These are phyloP conservation scores for Paxillus ammoniavirescens DNA, from an alignment of 768 basidiomycete genomes.

Conservation along the genomic window DNA sequence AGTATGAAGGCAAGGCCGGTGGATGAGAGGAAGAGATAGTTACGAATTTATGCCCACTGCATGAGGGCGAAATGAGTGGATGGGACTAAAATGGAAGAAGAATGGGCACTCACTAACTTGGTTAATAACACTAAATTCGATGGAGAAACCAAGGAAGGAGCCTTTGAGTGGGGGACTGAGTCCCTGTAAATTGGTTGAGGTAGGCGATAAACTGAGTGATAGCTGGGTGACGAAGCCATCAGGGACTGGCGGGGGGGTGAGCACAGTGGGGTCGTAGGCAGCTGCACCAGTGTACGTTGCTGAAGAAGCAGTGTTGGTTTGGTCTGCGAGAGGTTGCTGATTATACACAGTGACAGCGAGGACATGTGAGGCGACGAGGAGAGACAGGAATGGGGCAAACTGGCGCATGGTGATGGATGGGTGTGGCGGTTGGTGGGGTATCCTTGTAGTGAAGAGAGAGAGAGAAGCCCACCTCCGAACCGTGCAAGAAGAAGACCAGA, in stretches of 20 bases:
- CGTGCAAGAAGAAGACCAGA: too few species aligned
- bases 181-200: constrained; percentile 5
- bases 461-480: too few species aligned
- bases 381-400: neutral
- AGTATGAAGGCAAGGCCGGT: neutral
- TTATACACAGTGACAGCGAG: constrained; percentile 30
- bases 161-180: constrained; percentile 33
- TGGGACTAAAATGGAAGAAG: neutral
- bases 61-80: neutral
- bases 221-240: constrained; percentile 20
- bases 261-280: constrained; percentile 32
- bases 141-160: constrained; percentile 55
- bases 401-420: too few species aligned
- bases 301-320: constrained; percentile 17
- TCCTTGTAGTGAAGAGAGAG: too few species aligned
- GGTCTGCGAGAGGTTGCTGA: constrained; percentile 20
- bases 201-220: constrained; percentile 24
- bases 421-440: too few species aligned
- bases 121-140: constrained; percentile 63
- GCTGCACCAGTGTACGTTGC: constrained; percentile 29
- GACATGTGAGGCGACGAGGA: neutral
- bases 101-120: constrained; percentile 39
- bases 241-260: constrained; percentile 30
- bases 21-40: neutral
- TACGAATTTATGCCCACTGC: constrained; percentile 15